Evolutionary conservation across 2,329 filamentous ascomycete species (phyloP).

Genomic region (Ophiostoma sp.): DNA sequence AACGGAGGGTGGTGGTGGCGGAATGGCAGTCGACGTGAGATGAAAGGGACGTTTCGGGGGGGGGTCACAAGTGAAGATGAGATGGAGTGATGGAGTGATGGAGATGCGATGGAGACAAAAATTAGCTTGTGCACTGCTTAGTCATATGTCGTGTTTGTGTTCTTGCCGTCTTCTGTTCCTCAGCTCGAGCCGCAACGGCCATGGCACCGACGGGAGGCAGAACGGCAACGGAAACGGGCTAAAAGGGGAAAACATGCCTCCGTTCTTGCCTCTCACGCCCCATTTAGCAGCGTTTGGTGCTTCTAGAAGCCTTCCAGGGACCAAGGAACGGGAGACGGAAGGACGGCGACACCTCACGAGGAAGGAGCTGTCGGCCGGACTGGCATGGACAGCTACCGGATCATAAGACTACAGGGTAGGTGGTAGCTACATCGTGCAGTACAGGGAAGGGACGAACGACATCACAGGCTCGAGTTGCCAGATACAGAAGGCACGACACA

Average conservation of each 20-base stretch:
- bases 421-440: no score
- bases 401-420: no score
- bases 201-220: neutral
- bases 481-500: conserved; percentile 2
- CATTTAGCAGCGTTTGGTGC: neutral
- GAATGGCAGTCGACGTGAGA: neutral
- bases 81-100: neutral
- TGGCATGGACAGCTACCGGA: neutral
- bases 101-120: neutral
- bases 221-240: neutral
- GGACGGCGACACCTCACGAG: neutral
- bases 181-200: neutral
- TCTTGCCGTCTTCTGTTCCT: neutral
- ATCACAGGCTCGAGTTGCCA: neutral
- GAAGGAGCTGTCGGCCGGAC: neutral
- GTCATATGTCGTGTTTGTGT: neutral
- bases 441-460: neutral
- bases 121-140: conserved; percentile 1
- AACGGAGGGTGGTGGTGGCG: neutral
- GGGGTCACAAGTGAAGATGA: neutral
- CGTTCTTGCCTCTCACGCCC: no score
- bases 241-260: no score
- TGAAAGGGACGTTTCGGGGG: neutral
- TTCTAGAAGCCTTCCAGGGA: conserved; percentile 6
- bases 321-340: neutral